Percentiles rank a stretch among this genome's conserved stretches.
Conservation (phyloP, 306 rosid species). For the Sophora flavescens region DNA sequence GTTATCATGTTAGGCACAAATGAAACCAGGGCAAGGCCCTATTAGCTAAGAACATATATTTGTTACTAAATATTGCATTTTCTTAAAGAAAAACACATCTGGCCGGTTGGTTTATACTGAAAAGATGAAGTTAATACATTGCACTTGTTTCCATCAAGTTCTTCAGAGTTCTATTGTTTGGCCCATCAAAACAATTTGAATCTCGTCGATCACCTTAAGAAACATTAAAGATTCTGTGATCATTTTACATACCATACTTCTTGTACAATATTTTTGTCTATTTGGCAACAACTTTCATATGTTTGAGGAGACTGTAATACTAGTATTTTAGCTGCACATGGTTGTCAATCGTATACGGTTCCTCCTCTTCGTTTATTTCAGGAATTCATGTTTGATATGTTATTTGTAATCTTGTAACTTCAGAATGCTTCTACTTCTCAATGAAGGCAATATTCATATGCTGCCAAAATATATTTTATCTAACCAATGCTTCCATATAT, state of each 20-base stretch:
- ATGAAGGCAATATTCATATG: conserved; percentile 19
- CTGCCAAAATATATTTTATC: conserved; percentile 13
- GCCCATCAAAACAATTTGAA: conserved; percentile 16
- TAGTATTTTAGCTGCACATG: conserved; percentile 15
- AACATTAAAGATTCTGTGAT: conserved; percentile 3
- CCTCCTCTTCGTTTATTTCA: conserved; percentile 12
- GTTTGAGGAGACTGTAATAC: conserved; percentile 24
- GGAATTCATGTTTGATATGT: background rate
- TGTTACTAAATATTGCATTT: conserved; percentile 27
- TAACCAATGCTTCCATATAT: background rate
- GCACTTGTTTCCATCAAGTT: conserved; percentile 28
- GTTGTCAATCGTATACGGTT: background rate
- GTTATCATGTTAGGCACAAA: conserved; percentile 9
- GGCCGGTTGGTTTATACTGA: conserved; percentile 19
- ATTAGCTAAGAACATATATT: conserved; percentile 1
- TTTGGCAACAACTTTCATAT: background rate
- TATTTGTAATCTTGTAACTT: conserved; percentile 4
- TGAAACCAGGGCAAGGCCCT: background rate
- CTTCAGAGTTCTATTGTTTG: background rate
- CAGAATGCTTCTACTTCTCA: background rate
- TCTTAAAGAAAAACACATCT: background rate
- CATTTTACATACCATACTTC: conserved; percentile 8
- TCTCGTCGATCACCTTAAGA: conserved; percentile 15
- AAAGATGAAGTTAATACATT: background rate
- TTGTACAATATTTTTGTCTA: background rate